Percentiles rank a stretch among this genome's conserved stretches.
Conservation (phyloP, 2,329 filamentous ascomycete genomes). For the Diplodia sapinea region DNA sequence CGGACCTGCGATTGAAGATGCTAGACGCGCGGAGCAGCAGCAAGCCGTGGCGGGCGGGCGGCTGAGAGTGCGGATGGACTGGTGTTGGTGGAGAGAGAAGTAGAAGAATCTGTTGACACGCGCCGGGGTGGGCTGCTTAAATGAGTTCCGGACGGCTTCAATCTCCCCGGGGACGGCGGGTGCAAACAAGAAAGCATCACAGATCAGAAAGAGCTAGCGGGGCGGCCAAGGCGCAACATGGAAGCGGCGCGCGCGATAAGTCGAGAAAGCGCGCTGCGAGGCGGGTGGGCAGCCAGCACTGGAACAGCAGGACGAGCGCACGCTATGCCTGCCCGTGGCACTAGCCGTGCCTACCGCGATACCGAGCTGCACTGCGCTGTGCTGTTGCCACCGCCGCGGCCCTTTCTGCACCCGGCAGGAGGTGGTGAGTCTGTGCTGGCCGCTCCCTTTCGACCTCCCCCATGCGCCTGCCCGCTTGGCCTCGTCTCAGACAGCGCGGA, state of each 20-base stretch:
- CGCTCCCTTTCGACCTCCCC: not conserved
- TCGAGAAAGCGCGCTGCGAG: constrained; percentile 15
- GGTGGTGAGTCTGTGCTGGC: constrained; percentile 21
- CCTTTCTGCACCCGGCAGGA: constrained; percentile 11
- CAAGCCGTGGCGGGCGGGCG: constrained; percentile 2
- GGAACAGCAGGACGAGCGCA: constrained; percentile 10
- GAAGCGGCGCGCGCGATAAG: constrained; percentile 21
- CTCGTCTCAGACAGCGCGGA: constrained; percentile 11
- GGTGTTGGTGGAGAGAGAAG: constrained; percentile 26
- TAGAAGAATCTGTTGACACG: constrained; percentile 17
- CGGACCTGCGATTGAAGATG: constrained; percentile 28
- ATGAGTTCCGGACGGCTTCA: constrained; percentile 30
- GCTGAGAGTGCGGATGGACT: not conserved
- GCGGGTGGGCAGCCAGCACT: constrained; percentile 6
- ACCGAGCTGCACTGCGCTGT: not conserved
- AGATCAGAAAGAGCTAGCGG: constrained; percentile 32
- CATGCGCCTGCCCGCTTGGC: not conserved
- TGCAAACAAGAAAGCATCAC: constrained; percentile 30
- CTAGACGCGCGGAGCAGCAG: constrained; percentile 18
- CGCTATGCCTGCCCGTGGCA: constrained; percentile 11
- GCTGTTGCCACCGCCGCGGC: constrained; percentile 15
- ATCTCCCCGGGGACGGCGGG: constrained; percentile 28
- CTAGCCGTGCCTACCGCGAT: constrained; percentile 14
- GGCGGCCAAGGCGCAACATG: constrained; percentile 21
- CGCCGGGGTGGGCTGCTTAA: constrained; percentile 25